Conservation (phyloP, 768 basidiomycete genomes). For the Boletus sp. region DNA sequence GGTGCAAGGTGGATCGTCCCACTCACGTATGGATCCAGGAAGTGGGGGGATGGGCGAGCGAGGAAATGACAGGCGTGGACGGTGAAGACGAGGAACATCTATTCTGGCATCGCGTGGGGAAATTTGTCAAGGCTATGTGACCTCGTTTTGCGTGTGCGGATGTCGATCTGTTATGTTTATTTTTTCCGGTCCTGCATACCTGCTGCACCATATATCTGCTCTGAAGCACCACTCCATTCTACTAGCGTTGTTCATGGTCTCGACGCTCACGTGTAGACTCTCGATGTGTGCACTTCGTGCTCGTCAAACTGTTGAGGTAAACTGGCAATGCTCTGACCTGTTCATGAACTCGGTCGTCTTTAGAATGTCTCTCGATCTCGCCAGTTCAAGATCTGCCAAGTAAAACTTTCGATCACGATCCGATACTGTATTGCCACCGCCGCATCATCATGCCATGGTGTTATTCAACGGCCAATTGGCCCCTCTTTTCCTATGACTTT, state of each 20-base stretch:
- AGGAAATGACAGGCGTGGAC: conserved; percentile 46
- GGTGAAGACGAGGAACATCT: conserved; percentile 56
- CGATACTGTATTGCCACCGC: too few species aligned
- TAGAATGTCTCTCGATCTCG: too few species aligned
- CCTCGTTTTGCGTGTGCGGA: neutral
- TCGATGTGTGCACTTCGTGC: too few species aligned
- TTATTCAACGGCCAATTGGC: too few species aligned
- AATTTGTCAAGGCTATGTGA: conserved; percentile 46
- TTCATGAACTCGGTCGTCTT: too few species aligned
- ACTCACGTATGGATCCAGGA: conserved; percentile 47
- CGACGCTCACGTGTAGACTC: too few species aligned
- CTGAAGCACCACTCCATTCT: too few species aligned
- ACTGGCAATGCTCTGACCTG: neutral
- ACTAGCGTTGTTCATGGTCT: too few species aligned
- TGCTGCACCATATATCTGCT: neutral
- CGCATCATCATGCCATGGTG: conserved; percentile 41
- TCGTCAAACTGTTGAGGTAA: neutral
- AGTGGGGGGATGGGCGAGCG: conserved; percentile 48
- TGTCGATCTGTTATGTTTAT: neutral
- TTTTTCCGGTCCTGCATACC: neutral
- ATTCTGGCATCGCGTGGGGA: conserved; percentile 60
- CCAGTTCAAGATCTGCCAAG: too few species aligned
- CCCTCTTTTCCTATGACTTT: neutral
- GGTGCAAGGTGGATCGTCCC: conserved; percentile 62
- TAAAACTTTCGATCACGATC: too few species aligned